Percentiles rank a stretch among this genome's conserved stretches.
Conservation (phyloP, 1,284 basidiomycete species). For the Athelia psychrophila region DNA sequence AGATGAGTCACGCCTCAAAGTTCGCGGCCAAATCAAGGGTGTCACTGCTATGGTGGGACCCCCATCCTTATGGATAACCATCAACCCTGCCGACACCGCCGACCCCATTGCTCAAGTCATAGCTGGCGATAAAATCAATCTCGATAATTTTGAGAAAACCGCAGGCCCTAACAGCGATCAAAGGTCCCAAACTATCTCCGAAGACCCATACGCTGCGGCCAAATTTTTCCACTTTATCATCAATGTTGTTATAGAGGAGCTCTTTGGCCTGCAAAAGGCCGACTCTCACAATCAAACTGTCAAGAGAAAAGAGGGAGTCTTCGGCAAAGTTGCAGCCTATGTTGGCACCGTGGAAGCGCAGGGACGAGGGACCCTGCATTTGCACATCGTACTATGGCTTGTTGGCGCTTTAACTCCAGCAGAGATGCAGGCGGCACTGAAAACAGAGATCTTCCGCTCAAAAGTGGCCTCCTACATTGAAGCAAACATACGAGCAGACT, state of each 20-base stretch:
- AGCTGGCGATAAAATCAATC: conserved; percentile 32
- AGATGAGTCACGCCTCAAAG: conserved; percentile 7
- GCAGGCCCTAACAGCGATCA: conserved; percentile 22
- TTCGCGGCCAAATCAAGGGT: conserved; percentile 12
- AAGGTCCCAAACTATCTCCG: conserved; percentile 28
- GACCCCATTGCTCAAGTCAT: conserved; percentile 37
- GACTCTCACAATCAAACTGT: neutral
- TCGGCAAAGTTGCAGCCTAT: conserved; percentile 12
- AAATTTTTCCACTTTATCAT: conserved; percentile 39
- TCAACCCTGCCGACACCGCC: conserved; percentile 26
- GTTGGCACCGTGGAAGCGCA: conserved; percentile 22
- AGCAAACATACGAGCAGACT: neutral
- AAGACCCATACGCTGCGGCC: conserved; percentile 34
- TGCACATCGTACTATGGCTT: conserved; percentile 17
- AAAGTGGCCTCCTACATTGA: neutral
- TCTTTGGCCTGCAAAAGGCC: conserved; percentile 29
- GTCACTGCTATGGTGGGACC: conserved; percentile 7
- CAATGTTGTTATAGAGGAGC: conserved; percentile 20
- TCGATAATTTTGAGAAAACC: conserved; percentile 27
- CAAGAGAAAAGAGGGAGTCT: conserved; percentile 8
- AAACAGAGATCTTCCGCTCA: neutral
- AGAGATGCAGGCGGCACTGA: neutral
- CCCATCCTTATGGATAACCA: conserved; percentile 23
- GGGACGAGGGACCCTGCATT: conserved; percentile 16
- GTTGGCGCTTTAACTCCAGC: neutral